Conservation (phyloP, 495 filamentous ascomycete species). For the Lindgomyces ingoldianus region DNA sequence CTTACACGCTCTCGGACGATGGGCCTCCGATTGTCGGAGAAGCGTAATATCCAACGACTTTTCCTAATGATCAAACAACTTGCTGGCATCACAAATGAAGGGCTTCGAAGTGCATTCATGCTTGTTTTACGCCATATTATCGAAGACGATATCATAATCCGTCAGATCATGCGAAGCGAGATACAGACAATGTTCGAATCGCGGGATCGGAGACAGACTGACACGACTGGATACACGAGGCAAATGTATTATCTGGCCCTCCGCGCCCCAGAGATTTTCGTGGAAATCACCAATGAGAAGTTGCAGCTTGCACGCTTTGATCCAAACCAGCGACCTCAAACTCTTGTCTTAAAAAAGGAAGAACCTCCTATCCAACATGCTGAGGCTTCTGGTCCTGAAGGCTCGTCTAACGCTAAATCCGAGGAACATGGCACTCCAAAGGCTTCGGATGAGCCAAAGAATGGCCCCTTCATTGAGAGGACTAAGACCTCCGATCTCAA, state of each 20-base stretch:
- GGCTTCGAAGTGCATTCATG: conserved; percentile 79
- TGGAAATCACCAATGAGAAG: conserved; percentile 86
- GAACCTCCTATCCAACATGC: conserved; percentile 18
- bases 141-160: conserved; percentile 87
- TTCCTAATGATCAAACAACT: conserved; percentile 95
- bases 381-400: neutral
- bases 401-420: neutral
- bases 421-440: conserved; percentile 47
- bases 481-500: conserved; percentile 70
- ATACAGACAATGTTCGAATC: conserved; percentile 72
- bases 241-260: conserved; percentile 80
- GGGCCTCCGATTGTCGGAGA: conserved; percentile 76
- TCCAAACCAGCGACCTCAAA: conserved; percentile 56
- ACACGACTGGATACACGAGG: conserved; percentile 71
- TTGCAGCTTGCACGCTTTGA: conserved; percentile 69
- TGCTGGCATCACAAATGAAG: conserved; percentile 70
- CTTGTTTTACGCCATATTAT: conserved; percentile 87
- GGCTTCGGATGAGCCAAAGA: conserved; percentile 50
- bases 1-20: conserved; percentile 77
- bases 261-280: conserved; percentile 81
- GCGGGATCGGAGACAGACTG: conserved; percentile 63
- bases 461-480: conserved; percentile 60
- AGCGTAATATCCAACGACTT: conserved; percentile 81
- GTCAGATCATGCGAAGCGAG: conserved; percentile 89
- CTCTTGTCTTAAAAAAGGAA: conserved; percentile 61